Conservation (phyloP, 2,329 filamentous ascomycete genomes). For the Penicillium sp. region DNA sequence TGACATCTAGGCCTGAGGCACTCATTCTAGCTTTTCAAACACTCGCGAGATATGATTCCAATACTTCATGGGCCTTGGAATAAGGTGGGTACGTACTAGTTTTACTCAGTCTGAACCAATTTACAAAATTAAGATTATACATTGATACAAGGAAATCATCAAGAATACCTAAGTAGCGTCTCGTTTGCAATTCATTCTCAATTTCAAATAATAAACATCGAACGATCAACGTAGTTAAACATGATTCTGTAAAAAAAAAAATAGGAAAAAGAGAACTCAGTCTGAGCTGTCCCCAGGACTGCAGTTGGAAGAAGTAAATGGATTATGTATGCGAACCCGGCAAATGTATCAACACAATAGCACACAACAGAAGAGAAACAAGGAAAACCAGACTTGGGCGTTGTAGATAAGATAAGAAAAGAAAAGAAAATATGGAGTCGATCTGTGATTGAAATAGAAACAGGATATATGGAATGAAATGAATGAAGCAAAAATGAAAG, state of each 20-base stretch:
- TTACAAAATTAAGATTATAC: too few species aligned
- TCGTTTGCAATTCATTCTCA: neutral
- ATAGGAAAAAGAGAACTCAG: neutral
- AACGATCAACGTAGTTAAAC: neutral
- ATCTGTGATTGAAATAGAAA: neutral
- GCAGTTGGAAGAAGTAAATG: neutral
- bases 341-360: neutral
- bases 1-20: too few species aligned
- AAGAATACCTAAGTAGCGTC: too few species aligned
- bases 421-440: neutral
- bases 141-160: too few species aligned
- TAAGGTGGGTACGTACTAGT: too few species aligned
- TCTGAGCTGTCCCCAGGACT: neutral
- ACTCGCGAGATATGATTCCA: too few species aligned
- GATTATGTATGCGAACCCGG: neutral
- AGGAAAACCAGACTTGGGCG: neutral
- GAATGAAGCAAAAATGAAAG: neutral
- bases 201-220: neutral
- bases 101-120: too few species aligned
- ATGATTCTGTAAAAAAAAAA: neutral
- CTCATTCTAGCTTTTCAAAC: too few species aligned
- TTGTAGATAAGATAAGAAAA: neutral
- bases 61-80: too few species aligned
- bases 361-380: neutral
- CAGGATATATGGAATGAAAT: neutral